phyloP scores from a whole-genome alignment of 2,329 filamentous ascomycete genomes.

The Escovopsis weberi region DNA sequence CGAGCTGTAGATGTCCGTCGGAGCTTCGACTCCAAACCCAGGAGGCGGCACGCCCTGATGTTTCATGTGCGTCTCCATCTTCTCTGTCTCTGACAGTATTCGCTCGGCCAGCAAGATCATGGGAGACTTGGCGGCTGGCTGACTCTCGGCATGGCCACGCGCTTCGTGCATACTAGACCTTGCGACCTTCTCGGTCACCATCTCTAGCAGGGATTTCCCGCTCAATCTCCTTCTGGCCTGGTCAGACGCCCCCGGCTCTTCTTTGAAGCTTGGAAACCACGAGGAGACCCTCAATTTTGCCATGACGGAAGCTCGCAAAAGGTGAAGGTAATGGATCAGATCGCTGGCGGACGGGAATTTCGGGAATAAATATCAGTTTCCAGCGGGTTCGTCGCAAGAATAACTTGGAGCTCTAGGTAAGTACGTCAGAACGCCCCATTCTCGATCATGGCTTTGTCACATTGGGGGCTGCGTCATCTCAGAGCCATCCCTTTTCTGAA shows the following conservation, averaged over 20 bases:
- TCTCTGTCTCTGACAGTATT: slow-evolving; percentile 34
- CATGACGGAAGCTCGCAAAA: slow-evolving; percentile 11
- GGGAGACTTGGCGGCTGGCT: slow-evolving; percentile 16
- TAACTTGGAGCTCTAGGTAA: no score
- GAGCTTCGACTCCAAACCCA: slow-evolving; percentile 29
- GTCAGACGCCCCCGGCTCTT: slow-evolving; percentile 9
- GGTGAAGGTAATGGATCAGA: no score
- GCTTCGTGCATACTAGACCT: neutral
- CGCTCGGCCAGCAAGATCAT: slow-evolving; percentile 32
- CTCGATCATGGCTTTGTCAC: no score
- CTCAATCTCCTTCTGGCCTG: slow-evolving; percentile 20
- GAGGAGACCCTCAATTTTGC: slow-evolving; percentile 20
- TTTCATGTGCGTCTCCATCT: slow-evolving; percentile 32
- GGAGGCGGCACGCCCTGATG: slow-evolving; percentile 26
- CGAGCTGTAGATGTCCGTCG: slow-evolving; percentile 31
- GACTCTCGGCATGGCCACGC: neutral
- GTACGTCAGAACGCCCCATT: no score
- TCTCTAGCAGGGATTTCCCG: slow-evolving; percentile 17
- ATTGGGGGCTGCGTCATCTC: no score
- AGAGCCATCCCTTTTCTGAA: no score
- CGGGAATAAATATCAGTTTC: no score
- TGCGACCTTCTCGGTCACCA: slow-evolving; percentile 10
- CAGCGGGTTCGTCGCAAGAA: no score
- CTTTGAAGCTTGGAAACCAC: slow-evolving; percentile 17
- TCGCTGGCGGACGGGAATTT: no score